A percentile compares a stretch with the other conserved stretches of the same genome.
Evolutionary conservation across 192 early-diverging fungal genomes (phyloP).

Genomic region (Polychytrium aggregatum): DNA sequence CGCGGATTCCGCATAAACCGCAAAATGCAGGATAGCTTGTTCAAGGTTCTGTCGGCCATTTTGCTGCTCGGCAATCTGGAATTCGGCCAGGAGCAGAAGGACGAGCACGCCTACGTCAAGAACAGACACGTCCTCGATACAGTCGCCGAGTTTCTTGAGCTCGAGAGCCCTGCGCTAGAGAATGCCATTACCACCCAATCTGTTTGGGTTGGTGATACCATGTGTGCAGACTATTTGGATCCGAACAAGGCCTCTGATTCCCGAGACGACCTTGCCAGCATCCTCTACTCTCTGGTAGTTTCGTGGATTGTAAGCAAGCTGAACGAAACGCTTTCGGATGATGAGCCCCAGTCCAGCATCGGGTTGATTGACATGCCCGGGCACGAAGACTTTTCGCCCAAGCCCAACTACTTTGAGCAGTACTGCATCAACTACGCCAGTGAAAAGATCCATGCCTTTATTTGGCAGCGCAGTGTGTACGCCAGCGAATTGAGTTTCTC

Average conservation of each 20-base stretch:
- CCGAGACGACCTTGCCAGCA: conserved; percentile 61
- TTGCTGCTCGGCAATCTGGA: conserved; percentile 77
- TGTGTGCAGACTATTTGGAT: conserved; percentile 77
- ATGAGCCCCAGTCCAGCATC: conserved; percentile 43
- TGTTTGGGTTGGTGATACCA: conserved; percentile 66
- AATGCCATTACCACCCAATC: conserved; percentile 71
- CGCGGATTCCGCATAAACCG: conserved; percentile 68
- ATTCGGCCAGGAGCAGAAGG: conserved; percentile 56
- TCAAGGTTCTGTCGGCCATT: conserved; percentile 68
- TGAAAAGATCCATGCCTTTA: conserved; percentile 72
- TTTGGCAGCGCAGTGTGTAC: conserved; percentile 43
- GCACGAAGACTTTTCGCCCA: conserved; percentile 33
- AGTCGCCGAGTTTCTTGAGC: no score
- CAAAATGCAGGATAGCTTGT: conserved; percentile 70
- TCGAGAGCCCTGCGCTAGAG: no score
- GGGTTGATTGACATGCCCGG: conserved; percentile 79
- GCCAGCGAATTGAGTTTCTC: conserved; percentile 37
- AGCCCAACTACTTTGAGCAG: conserved; percentile 53
- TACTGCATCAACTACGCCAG: conserved; percentile 71
- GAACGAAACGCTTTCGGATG: conserved; percentile 57
- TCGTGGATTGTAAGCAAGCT: conserved; percentile 69
- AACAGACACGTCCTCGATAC: conserved; percentile 60
- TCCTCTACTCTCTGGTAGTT: conserved; percentile 66
- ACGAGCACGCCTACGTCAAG: no score
- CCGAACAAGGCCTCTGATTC: conserved; percentile 50